Conservation (phyloP, 2,329 filamentous ascomycete genomes). For the Botrytis tulipae region DNA sequence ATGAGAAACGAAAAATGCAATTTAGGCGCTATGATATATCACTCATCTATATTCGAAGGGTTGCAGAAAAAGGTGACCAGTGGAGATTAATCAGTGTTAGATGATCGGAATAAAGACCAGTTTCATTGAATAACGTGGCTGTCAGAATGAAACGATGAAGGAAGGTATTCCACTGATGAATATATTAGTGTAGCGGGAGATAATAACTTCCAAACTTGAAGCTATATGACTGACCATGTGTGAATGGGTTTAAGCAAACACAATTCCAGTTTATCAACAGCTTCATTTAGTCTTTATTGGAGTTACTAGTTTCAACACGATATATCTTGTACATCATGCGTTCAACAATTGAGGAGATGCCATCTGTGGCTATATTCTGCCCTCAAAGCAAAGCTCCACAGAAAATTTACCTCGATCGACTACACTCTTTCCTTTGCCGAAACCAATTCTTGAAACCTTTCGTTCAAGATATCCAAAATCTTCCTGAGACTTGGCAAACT, state of each 20-base stretch:
- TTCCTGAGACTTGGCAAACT: constrained; percentile 16
- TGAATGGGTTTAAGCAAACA: neutral
- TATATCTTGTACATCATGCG: neutral
- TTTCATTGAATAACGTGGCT: neutral
- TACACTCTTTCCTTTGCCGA: constrained; percentile 3
- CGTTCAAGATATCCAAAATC: constrained; percentile 1
- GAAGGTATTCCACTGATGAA: neutral
- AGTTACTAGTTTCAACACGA: neutral
- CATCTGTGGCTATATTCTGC: constrained; percentile 12
- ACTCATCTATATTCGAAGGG: neutral
- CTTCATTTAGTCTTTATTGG: too few relatives aligned
- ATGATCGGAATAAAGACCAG: neutral
- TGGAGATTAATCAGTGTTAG: neutral
- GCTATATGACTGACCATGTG: neutral
- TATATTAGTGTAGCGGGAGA: neutral
- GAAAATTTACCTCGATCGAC: constrained; percentile 1
- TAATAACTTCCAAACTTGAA: neutral
- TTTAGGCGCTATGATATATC: neutral
- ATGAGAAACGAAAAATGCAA: neutral
- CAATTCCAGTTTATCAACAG: too few relatives aligned
- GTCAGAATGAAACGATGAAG: neutral
- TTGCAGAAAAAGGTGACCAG: neutral
- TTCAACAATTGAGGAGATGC: neutral
- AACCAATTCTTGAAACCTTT: constrained; percentile 21
- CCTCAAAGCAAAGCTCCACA: constrained; percentile 16